phyloP scores from a whole-genome alignment of 2,329 filamentous ascomycete genomes.

The Talaromyces rugulosus region DNA sequence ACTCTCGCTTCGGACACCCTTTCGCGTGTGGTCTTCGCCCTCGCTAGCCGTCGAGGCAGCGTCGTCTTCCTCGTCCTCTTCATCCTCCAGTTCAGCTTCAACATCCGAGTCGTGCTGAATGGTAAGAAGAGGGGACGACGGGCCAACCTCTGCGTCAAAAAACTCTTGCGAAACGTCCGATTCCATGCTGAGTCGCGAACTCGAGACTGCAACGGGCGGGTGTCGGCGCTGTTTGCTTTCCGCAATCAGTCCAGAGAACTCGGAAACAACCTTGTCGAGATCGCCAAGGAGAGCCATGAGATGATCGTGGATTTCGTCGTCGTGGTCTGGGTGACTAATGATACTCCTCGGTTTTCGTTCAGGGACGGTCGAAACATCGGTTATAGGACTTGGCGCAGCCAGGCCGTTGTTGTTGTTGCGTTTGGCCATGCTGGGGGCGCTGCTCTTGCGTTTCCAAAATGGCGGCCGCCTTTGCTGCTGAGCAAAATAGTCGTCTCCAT shows the following conservation, averaged over 20 bases:
- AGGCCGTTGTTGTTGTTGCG: conserved; percentile 42
- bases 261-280: conserved; percentile 74
- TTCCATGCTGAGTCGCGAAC: conserved; percentile 67
- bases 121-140: conserved; percentile 63
- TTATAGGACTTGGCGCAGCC: conserved; percentile 42
- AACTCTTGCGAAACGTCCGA: conserved; percentile 83
- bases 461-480: conserved; percentile 61
- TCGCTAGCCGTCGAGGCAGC: conserved; percentile 64
- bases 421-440: conserved; percentile 40
- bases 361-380: conserved; percentile 22
- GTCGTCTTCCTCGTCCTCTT: conserved; percentile 47
- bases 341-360: conserved; percentile 32
- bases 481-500: conserved; percentile 30
- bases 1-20: conserved; percentile 27
- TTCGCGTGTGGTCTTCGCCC: conserved; percentile 41
- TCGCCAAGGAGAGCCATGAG: conserved; percentile 80
- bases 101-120: conserved; percentile 71
- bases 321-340: conserved; percentile 43
- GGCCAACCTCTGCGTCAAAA: conserved; percentile 77
- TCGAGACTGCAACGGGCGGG: conserved; percentile 50
- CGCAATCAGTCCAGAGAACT: conserved; percentile 72
- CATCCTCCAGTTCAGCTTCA: conserved; percentile 59
- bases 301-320: conserved; percentile 71
- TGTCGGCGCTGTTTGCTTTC: conserved; percentile 75
- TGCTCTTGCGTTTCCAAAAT: conserved; percentile 91